Evolutionary conservation across 2,329 filamentous ascomycete species (phyloP), one percentile per base, ranked within the genome.

Genomic region (Neonectria punicea): DNA sequence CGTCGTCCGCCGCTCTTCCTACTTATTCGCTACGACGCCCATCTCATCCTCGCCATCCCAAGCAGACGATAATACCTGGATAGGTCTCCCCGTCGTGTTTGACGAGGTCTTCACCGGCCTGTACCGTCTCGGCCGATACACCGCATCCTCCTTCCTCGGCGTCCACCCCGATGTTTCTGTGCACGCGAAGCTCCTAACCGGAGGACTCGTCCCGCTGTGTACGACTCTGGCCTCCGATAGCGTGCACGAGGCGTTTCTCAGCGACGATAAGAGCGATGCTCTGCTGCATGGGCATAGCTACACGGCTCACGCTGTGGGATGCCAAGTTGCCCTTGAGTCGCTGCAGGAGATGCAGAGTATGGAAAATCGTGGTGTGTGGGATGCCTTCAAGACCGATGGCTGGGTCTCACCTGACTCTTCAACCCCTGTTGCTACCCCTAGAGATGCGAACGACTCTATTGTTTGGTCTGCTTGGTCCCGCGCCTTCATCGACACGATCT

Each of bases 101-200:
- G 93, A 97, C 75, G 93, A 97, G 76, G 93, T 97, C 39, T 97
- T 97, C 79, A 95, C 93, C 0, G 93, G 93, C 1, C 82, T 97
- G 5, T 94, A 94, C 76, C 92, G 93, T 13, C 88, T 97, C 0
- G 93, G 93, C 2, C 87, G 89, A 43, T 89, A 90, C 74, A 89
- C 87, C 1, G 85, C 92, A 0, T 88, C 91, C 0, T 90, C 89
- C 0, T 92, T 95, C 77, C 85, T 97, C 3, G 82, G 83, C 5
- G 80, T 88, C 0, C 79, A 92, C 34, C 86, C 93, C 0, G 93
- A 97, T 72, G 90, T 97, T 51, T 89, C 90, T 0, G 91, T 94
- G 0, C 91, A 97, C 73, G 93, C 93, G 6, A 97, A 97, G 77
- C 85, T 97, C 0, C 84, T 97, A 2, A 97, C 93, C 0, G 93